A percentile compares a stretch with the other conserved stretches of the same genome.
Conservation (phyloP, 23 red algal species). For the Cyanidiococcus yangmingshanensis region DNA sequence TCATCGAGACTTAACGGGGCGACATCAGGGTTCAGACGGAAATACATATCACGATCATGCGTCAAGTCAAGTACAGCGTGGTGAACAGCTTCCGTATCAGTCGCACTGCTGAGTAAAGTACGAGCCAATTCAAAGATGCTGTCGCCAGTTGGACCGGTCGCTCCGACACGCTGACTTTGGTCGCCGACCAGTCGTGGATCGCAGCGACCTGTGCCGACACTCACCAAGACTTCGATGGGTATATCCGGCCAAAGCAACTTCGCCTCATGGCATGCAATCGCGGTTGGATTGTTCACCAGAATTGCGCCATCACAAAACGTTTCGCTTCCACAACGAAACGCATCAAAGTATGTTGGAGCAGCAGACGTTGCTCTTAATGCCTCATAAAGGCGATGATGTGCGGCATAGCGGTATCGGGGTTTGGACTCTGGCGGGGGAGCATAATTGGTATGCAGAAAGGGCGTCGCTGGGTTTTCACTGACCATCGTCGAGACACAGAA, state of each 20-base stretch:
- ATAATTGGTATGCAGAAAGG: conserved; percentile 46
- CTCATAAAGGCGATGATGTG: conserved; percentile 30
- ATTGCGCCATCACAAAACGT: conserved; percentile 44
- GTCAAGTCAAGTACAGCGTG: conserved; percentile 37
- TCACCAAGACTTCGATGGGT: conserved; percentile 27
- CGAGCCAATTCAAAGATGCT: conserved; percentile 31
- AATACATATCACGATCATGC: conserved; percentile 24
- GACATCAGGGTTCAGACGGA: conserved; percentile 37
- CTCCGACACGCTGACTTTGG: neutral
- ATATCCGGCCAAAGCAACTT: conserved; percentile 29
- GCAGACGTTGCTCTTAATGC: conserved; percentile 35
- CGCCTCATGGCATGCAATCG: conserved; percentile 40
- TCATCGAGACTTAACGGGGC: conserved; percentile 29
- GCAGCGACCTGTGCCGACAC: conserved; percentile 30
- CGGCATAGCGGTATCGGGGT: conserved; percentile 28
- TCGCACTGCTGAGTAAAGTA: conserved; percentile 33
- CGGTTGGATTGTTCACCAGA: conserved; percentile 45
- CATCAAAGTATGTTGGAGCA: conserved; percentile 41
- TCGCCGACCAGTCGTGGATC: conserved; percentile 10
- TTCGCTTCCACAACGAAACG: conserved; percentile 26
- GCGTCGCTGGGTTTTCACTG: neutral
- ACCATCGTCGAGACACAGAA: conserved; percentile 40
- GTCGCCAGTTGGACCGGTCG: neutral
- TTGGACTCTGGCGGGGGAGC: conserved; percentile 11
- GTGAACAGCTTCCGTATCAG: conserved; percentile 49